These are phyloP conservation scores for Aspergillus melleus DNA, from an alignment of 2,329 filamentous ascomycete genomes.

Conservation along the genomic window DNA sequence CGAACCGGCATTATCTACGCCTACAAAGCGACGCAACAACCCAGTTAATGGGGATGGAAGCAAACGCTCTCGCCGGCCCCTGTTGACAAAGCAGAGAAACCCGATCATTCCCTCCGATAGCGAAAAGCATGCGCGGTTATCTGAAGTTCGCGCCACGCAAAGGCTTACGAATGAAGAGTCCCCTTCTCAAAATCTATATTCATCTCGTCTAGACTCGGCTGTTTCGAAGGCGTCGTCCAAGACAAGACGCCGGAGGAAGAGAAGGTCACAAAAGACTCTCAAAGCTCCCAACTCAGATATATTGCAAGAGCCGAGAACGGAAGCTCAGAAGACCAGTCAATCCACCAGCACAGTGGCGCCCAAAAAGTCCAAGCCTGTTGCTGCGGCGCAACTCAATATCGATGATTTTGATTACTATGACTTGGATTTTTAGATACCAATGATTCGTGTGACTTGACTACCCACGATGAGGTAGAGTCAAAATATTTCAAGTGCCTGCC, in stretches of 20 bases:
- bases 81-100: neutral
- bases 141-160: neutral
- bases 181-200: too few species aligned
- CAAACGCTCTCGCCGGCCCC: neutral
- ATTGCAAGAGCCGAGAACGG: neutral
- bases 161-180: neutral
- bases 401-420: slow-evolving; percentile 17
- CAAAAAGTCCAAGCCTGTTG: neutral
- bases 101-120: neutral
- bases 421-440: slow-evolving; percentile 39
- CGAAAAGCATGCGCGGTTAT: neutral
- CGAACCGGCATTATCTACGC: neutral
- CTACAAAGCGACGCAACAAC: neutral
- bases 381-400: neutral
- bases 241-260: neutral
- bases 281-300: neutral
- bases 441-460: slow-evolving; percentile 40
- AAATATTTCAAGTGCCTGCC: slow-evolving; percentile 29
- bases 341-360: neutral
- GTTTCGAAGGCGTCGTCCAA: neutral
- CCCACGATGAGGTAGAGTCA: slow-evolving; percentile 42
- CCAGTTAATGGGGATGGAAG: neutral
- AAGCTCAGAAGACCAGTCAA: neutral
- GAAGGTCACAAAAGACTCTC: neutral
- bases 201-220: neutral